phyloP scores from a whole-genome alignment of 306 rosid genomes.

The Rubus idaeus region DNA sequence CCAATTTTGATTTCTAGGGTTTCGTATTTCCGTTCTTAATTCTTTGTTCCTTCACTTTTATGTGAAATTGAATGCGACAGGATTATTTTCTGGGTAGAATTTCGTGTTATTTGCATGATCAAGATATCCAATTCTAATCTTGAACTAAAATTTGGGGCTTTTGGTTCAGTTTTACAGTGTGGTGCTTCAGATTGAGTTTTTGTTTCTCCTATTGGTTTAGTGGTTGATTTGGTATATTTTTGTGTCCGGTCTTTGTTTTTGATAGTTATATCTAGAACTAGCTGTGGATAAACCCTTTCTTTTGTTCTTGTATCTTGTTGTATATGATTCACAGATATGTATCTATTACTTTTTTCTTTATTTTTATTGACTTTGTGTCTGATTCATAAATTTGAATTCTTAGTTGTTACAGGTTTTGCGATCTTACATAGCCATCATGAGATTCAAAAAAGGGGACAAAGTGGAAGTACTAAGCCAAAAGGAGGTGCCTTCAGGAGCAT shows the following conservation, averaged over 20 bases:
- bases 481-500: constrained; percentile 45
- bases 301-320: background rate
- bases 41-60: background rate
- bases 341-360: background rate
- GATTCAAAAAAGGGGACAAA: constrained; percentile 54
- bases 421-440: constrained; percentile 43
- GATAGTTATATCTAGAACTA: background rate
- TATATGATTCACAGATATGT: background rate
- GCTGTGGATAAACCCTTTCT: background rate
- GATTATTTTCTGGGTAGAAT: background rate
- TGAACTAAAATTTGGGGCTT: background rate
- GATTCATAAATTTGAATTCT: background rate
- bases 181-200: background rate
- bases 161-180: background rate
- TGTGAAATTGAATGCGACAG: background rate
- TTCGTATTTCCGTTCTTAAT: constrained; percentile 6
- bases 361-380: constrained; percentile 1
- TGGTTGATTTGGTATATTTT: background rate
- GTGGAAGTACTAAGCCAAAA: constrained; percentile 68
- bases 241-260: background rate
- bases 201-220: background rate
- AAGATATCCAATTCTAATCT: background rate
- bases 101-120: background rate
- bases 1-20: constrained; percentile 27
- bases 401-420: constrained; percentile 35